Evolutionary conservation across 176 grass and related monocot species (phyloP).

Genomic region (Hsuehochloa calcarea): DNA sequence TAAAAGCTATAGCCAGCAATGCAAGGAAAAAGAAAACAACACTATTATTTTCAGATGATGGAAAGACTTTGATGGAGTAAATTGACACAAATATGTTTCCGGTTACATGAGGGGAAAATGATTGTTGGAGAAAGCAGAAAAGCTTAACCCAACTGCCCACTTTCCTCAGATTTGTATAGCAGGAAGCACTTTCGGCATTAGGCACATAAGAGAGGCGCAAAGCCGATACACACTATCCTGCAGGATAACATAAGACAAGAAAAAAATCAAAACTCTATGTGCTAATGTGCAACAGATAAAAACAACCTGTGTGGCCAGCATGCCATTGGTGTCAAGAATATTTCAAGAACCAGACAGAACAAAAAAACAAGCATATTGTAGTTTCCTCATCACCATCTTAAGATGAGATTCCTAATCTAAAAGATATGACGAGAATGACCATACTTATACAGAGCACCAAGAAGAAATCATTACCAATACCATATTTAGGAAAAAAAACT

Average conservation of each 20-base stretch:
- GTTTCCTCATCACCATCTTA: neutral
- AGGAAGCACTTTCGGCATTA: conserved; percentile 62
- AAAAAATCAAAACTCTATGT: neutral
- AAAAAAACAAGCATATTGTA: neutral
- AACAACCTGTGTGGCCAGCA: neutral
- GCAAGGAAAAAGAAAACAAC: neutral
- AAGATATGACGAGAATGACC: neutral
- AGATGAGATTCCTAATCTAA: neutral
- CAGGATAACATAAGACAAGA: conserved; percentile 13
- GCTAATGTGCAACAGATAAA: neutral
- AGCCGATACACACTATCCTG: conserved; percentile 71
- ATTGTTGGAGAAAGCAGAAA: conserved; percentile 69
- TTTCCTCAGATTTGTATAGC: conserved; percentile 54
- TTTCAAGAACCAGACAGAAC: neutral
- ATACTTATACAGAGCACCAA: neutral
- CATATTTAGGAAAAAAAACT: neutral
- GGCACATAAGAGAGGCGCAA: conserved; percentile 31
- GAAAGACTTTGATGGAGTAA: neutral
- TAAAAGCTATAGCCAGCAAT: neutral
- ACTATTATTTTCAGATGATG: neutral
- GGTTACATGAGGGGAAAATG: conserved; percentile 54
- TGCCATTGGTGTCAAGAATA: neutral
- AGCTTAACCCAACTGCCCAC: conserved; percentile 78
- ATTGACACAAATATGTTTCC: neutral
- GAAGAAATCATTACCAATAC: neutral